Conservation (phyloP, 23 red algal genomes). For the Cyanidioschyzon merolae region DNA sequence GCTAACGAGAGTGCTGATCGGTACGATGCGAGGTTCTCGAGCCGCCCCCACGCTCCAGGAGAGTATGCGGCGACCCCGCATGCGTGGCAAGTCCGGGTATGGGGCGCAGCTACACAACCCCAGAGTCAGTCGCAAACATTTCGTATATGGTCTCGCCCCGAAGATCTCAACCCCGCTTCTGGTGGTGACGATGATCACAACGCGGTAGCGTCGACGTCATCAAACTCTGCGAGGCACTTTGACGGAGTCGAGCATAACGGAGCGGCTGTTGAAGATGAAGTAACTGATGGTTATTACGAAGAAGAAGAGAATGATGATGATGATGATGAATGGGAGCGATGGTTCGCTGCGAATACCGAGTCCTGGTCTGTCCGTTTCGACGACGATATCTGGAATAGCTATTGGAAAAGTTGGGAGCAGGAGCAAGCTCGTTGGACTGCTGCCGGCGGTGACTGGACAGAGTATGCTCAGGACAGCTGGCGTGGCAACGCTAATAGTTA, state of each 20-base stretch:
- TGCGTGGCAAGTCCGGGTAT: too few relatives aligned
- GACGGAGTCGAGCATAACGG: neutral
- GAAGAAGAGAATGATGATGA: constrained; percentile 12
- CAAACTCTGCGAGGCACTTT: too few relatives aligned
- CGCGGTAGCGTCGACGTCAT: neutral
- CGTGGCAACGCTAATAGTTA: neutral
- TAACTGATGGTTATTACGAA: neutral
- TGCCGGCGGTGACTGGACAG: constrained; percentile 1
- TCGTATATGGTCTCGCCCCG: neutral
- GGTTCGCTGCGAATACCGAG: constrained; percentile 51
- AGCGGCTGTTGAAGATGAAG: neutral
- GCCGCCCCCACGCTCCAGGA: neutral
- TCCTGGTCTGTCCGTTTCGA: constrained; percentile 54
- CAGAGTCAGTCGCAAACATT: neutral
- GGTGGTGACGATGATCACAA: neutral
- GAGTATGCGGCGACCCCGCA: too few relatives aligned
- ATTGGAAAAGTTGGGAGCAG: constrained; percentile 49
- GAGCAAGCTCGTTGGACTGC: constrained; percentile 6
- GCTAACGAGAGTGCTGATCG: neutral
- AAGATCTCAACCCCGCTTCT: neutral
- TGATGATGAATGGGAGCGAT: constrained; percentile 35
- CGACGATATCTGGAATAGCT: constrained; percentile 32
- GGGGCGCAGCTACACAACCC: neutral
- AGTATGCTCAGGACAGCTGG: neutral
- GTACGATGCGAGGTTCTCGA: neutral